Conservation (phyloP, 2,329 filamentous ascomycete species). For the Aspergillus sp. region DNA sequence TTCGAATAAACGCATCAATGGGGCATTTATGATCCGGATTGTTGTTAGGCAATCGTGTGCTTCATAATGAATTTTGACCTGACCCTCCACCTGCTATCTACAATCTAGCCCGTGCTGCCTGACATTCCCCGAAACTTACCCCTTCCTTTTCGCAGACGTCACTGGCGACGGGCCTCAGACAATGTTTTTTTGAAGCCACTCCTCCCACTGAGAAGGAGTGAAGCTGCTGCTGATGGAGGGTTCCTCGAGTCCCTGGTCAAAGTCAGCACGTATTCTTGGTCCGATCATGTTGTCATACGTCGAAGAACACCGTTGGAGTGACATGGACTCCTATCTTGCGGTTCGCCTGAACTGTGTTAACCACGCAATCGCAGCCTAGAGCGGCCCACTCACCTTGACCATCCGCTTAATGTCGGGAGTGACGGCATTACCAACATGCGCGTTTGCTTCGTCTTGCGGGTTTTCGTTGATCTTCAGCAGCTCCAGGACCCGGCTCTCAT, state of each 20-base stretch:
- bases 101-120: too few species aligned
- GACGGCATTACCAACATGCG: constrained; percentile 73
- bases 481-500: constrained; percentile 59
- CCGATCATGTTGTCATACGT: constrained; percentile 40
- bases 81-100: constrained; percentile 9
- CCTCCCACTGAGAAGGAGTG: constrained; percentile 70
- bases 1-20: not conserved
- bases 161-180: constrained; percentile 27
- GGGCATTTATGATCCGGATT: constrained; percentile 4
- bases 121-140: too few species aligned
- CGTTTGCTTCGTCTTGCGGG: constrained; percentile 53
- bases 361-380: not conserved
- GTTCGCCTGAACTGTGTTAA: constrained; percentile 37
- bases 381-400: constrained; percentile 52
- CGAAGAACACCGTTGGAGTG: constrained; percentile 79
- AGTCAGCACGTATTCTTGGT: constrained; percentile 12
- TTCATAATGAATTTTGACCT: constrained; percentile 20
- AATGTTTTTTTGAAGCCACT: constrained; percentile 64
- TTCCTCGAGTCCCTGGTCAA: constrained; percentile 56
- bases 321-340: constrained; percentile 77
- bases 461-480: constrained; percentile 61
- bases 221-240: constrained; percentile 70
- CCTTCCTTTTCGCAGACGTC: constrained; percentile 3
- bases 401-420: constrained; percentile 78
- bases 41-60: constrained; percentile 11